phyloP scores from a whole-genome alignment of 2,329 filamentous ascomycete species.

The Seiridium unicorne region DNA sequence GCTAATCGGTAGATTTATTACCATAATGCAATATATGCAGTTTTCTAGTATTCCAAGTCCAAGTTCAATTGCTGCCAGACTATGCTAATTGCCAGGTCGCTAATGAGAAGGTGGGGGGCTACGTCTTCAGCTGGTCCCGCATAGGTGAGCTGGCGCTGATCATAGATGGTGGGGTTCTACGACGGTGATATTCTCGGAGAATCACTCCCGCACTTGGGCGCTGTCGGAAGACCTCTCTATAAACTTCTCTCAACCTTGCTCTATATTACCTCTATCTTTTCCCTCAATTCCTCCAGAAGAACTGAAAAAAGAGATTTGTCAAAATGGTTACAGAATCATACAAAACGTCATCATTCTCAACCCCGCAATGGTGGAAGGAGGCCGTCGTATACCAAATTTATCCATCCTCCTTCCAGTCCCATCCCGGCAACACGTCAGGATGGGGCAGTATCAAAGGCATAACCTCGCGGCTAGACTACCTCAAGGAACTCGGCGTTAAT shows the following conservation, averaged over 20 bases:
- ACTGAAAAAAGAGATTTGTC: background rate
- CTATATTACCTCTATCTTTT: background rate
- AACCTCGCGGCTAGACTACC: slow-evolving; percentile 59
- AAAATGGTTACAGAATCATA: slow-evolving; percentile 9
- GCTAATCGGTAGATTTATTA: no score
- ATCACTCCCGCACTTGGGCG: background rate
- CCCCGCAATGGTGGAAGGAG: slow-evolving; percentile 53
- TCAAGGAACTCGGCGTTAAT: slow-evolving; percentile 59
- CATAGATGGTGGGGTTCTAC: background rate
- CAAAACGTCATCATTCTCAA: slow-evolving; percentile 6
- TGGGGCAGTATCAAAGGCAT: slow-evolving; percentile 64
- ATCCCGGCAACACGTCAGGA: slow-evolving; percentile 50
- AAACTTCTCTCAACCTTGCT: background rate
- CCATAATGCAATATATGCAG: no score
- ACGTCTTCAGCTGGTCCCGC: no score
- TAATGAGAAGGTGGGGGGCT: no score
- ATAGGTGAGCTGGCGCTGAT: background rate
- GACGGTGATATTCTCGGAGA: slow-evolving; percentile 5
- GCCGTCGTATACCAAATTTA: slow-evolving; percentile 59
- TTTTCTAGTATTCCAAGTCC: no score
- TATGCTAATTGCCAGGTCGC: no score
- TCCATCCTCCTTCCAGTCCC: slow-evolving; percentile 56
- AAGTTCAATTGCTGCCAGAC: no score
- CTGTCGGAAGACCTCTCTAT: background rate
- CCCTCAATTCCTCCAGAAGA: background rate